Percentiles rank a stretch among this genome's conserved stretches.
Conservation (phyloP, 805 yeast genomes). For the Soucietia sequanensis region DNA sequence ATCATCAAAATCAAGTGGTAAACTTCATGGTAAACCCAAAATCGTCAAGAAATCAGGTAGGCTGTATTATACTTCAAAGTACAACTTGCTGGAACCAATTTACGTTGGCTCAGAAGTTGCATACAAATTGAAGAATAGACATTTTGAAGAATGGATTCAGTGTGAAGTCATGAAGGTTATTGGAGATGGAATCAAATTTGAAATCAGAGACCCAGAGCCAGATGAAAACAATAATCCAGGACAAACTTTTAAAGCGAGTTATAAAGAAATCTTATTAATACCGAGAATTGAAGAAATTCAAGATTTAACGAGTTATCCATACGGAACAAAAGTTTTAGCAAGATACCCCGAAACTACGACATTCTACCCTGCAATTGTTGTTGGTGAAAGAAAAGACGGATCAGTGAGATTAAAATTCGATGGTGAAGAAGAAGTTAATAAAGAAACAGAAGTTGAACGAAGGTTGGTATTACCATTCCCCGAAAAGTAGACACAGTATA, state of each 20-base stretch:
- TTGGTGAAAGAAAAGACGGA: slow-evolving; percentile 72
- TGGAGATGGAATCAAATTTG: slow-evolving; percentile 75
- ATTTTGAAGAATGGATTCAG: slow-evolving; percentile 93
- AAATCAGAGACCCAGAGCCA: slow-evolving; percentile 97
- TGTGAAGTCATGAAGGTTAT: slow-evolving; percentile 80
- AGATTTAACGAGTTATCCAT: slow-evolving; percentile 54
- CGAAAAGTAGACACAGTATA: slow-evolving; percentile 19
- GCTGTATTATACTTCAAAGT: slow-evolving; percentile 52
- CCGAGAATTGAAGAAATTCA: slow-evolving; percentile 51
- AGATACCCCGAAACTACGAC: slow-evolving; percentile 97
- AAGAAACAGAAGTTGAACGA: slow-evolving; percentile 90
- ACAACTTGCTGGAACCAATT: slow-evolving; percentile 58
- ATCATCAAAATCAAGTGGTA: slow-evolving; percentile 9
- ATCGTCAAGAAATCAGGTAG: slow-evolving; percentile 41
- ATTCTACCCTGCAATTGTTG: slow-evolving; percentile 91
- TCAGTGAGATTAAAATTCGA: slow-evolving; percentile 81
- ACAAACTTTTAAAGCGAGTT: slow-evolving; percentile 75
- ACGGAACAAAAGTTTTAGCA: slow-evolving; percentile 82
- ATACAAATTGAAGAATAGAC: slow-evolving; percentile 67
- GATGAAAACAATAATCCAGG: slow-evolving; percentile 91
- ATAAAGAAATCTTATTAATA: slow-evolving; percentile 75
- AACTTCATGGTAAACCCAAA: slow-evolving; percentile 13
- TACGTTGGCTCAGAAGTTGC: slow-evolving; percentile 82
- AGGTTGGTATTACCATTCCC: slow-evolving; percentile 80
- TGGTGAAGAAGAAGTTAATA: slow-evolving; percentile 95